Conservation (phyloP, 768 basidiomycete genomes). For the Tephrocybe sp. region DNA sequence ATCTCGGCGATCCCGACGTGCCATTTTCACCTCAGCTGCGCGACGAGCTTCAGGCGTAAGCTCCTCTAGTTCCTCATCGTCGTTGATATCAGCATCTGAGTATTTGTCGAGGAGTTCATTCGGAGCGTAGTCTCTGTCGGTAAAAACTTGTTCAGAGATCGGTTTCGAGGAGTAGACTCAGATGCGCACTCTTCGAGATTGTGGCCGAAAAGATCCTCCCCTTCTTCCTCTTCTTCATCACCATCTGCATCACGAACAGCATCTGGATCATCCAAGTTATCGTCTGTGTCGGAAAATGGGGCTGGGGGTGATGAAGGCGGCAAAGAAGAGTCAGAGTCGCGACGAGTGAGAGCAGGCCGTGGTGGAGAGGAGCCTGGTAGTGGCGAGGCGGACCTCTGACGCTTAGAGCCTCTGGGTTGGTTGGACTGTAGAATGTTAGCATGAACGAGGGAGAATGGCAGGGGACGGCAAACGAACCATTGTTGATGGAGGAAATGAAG, state of each 20-base stretch:
- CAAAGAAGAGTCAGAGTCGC: slow-evolving; percentile 68
- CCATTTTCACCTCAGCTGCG: slow-evolving; percentile 85
- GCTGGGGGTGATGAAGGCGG: slow-evolving; percentile 84
- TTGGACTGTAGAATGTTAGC: slow-evolving; percentile 11
- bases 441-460: slow-evolving; percentile 1
- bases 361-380: slow-evolving; percentile 48
- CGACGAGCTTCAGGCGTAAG: slow-evolving; percentile 70
- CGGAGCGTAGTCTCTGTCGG: slow-evolving; percentile 74
- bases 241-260: slow-evolving; percentile 64
- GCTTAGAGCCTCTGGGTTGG: slow-evolving; percentile 53
- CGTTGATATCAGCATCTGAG: slow-evolving; percentile 84
- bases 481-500: slow-evolving; percentile 12
- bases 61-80: slow-evolving; percentile 67
- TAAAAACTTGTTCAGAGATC: slow-evolving; percentile 9
- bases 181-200: slow-evolving; percentile 63
- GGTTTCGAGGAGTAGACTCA: slow-evolving; percentile 3
- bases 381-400: slow-evolving; percentile 57
- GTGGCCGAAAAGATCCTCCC: slow-evolving; percentile 93
- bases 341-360: slow-evolving; percentile 43
- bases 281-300: slow-evolving; percentile 86
- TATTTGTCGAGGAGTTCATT: slow-evolving; percentile 85
- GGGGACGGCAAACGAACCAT: slow-evolving; percentile 34
- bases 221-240: slow-evolving; percentile 76
- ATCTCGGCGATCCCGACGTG: slow-evolving; percentile 77
- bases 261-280: slow-evolving; percentile 70